Conservation (phyloP, 2,329 filamentous ascomycete genomes). For the Harringtonia aguacate region DNA sequence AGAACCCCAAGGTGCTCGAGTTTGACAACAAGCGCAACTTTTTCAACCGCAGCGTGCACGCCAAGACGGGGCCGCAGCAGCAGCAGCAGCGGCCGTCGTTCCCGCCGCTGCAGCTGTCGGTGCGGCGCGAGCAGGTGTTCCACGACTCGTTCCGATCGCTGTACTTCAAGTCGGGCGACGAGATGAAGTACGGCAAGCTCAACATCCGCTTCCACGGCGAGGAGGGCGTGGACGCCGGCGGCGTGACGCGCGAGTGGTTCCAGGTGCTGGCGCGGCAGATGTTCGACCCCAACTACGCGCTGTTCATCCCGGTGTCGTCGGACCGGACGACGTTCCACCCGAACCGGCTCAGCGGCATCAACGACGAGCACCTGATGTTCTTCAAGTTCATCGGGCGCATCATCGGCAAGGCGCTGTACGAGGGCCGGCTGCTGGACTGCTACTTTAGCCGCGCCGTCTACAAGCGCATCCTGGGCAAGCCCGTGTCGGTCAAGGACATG, state of each 20-base stretch:
- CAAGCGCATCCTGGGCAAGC: constrained; percentile 90
- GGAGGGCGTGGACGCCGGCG: constrained; percentile 94
- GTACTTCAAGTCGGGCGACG: constrained; percentile 91
- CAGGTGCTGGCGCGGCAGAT: constrained; percentile 94
- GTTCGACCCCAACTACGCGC: constrained; percentile 96
- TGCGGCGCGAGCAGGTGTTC: constrained; percentile 93
- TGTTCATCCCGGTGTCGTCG: constrained; percentile 93
- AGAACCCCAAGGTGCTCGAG: constrained; percentile 96
- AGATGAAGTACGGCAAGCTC: constrained; percentile 98
- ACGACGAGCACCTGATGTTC: constrained; percentile 91
- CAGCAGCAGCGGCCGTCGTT: constrained; percentile 54
- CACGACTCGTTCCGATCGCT: constrained; percentile 97
- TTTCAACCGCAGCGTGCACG: constrained; percentile 88
- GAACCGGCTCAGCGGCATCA: constrained; percentile 87
- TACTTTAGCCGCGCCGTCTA: constrained; percentile 99
- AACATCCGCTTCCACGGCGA: constrained; percentile 96
- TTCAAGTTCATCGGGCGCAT: constrained; percentile 99
- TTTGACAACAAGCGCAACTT: constrained; percentile 99
- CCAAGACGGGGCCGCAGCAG: constrained; percentile 41
- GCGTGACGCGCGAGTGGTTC: constrained; percentile 98
- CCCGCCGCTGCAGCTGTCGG: constrained; percentile 70
- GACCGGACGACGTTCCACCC: constrained; percentile 98
- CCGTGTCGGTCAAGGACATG: constrained; percentile 98
- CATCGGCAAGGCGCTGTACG: constrained; percentile 96
- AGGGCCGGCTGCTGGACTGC: constrained; percentile 89